phyloP scores from a whole-genome alignment of 352 stramenopile genomes.

The Phytophthora meadii region DNA sequence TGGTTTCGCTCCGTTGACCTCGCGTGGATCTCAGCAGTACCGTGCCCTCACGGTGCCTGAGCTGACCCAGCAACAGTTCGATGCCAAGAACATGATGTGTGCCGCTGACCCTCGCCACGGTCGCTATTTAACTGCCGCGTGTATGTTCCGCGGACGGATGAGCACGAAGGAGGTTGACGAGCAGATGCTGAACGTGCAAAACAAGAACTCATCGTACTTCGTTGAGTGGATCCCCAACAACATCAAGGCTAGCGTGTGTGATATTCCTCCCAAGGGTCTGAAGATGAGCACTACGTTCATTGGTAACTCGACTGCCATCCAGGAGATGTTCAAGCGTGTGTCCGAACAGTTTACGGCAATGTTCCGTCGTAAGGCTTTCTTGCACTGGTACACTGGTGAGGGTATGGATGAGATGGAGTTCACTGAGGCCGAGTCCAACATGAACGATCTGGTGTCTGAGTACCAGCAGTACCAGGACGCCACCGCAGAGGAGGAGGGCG shows the following conservation, averaged over 20 bases:
- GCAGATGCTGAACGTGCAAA: conserved; percentile 99
- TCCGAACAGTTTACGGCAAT: conserved; percentile 99
- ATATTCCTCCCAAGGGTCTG: conserved; percentile 98
- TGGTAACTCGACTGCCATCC: conserved; percentile 99
- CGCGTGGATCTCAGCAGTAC: conserved; percentile 97
- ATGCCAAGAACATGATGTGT: conserved; percentile 99
- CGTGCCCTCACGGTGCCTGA: conserved; percentile 97
- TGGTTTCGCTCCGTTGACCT: conserved; percentile 98
- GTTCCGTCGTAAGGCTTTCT: conserved; percentile 99
- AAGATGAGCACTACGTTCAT: conserved; percentile 99
- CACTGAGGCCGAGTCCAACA: conserved; percentile 99
- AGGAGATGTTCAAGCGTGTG: conserved; percentile 99
- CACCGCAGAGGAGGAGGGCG: conserved; percentile 98
- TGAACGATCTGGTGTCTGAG: conserved; percentile 99
- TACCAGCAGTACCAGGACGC: conserved; percentile 99
- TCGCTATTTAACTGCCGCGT: conserved; percentile 98
- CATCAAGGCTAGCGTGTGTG: conserved; percentile 99
- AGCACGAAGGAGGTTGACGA: conserved; percentile 99
- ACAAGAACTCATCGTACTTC: conserved; percentile 99
- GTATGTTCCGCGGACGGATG: conserved; percentile 99
- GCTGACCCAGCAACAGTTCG: conserved; percentile 98
- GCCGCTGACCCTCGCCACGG: conserved; percentile 98
- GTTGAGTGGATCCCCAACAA: conserved; percentile 99
- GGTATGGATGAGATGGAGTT: conserved; percentile 99
- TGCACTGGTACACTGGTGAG: conserved; percentile 99